Base-by-base conservation (phyloP, 1,139 yeast species). In the Yamadazyma songkhlaensis region DNA sequence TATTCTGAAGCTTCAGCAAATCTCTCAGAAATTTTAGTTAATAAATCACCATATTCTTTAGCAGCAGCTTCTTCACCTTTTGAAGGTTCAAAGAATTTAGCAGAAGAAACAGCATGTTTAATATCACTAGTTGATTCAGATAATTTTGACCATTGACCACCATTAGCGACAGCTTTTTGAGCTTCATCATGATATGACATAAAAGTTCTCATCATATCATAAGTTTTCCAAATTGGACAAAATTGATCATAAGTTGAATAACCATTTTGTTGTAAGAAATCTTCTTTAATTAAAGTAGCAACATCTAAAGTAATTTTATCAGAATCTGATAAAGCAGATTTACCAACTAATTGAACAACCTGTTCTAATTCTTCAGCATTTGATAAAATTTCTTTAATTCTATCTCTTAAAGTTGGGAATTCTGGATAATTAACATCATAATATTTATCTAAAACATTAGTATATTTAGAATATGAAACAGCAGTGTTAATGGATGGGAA, bases 171-270 rank as follows among this genome's bases (percentile, higher is more conserved):
- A 11, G 97, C 96, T 73, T 88, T 90, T 71, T 90, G 97, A 25
- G 99, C 97, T 71, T 92, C 97, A 51, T 92, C 97, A 59, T 86
- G 81, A 68, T 92, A 92, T 31, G 89, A 67, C 46, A 89, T 81
- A 56, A 92, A 92, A 15, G 92, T 84, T 67, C 86, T 88, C 97
- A 92, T 89, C 98, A 92, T 92, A 62, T 88, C 95, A 55, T 79
- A 84, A 41, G 99, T 92, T 77, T 92, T 92, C 98, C 98, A 92
- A 58, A 92, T 86, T 53, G 99, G 99, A 72, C 99, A 92, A 84
- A 89, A 92, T 36, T 95, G 96, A 69, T 92, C 99, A 62, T 94
- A 92, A 37, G 95, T 73, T 31, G 97, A 92, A 71, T 94, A 92
- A 71, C 99, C 99, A 65, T 92, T 92, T 73, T 92, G 99, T 73